Conservation (phyloP, 2,329 filamentous ascomycete genomes). For the Colletotrichum incanum region DNA sequence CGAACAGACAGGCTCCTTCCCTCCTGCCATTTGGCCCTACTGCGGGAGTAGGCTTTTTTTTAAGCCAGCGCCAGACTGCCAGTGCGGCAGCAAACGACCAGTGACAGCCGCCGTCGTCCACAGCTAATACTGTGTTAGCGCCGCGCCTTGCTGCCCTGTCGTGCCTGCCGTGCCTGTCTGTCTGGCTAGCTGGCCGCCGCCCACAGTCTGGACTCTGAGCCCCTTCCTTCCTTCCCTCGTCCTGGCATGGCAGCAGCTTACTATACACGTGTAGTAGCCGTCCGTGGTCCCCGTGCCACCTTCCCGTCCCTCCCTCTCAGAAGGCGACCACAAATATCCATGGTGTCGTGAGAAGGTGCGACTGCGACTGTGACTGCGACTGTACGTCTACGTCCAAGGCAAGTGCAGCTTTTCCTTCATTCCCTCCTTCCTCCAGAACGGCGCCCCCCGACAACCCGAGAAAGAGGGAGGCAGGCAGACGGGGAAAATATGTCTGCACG, state of each 20-base stretch:
- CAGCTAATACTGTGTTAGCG: slow-evolving; percentile 38
- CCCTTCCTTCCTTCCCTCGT: neutral
- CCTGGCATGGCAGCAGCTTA: neutral
- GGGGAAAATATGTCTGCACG: neutral
- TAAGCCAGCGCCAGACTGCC: slow-evolving; percentile 11
- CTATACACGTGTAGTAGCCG: neutral
- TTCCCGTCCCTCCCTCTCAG: slow-evolving; percentile 38
- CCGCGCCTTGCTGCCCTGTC: neutral
- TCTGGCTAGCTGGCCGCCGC: neutral
- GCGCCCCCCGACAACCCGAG: neutral
- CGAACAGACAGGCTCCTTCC: neutral
- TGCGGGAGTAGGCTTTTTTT: neutral
- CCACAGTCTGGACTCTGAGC: neutral
- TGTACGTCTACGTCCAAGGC: neutral
- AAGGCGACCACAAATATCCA: slow-evolving; percentile 1
- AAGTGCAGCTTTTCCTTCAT: neutral
- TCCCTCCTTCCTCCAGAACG: neutral
- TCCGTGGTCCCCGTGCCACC: slow-evolving; percentile 19
- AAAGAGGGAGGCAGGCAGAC: neutral
- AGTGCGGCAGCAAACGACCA: slow-evolving; percentile 16
- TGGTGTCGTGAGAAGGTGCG: slow-evolving; percentile 10
- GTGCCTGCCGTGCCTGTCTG: neutral
- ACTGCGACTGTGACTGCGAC: neutral
- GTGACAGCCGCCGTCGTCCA: slow-evolving; percentile 13
- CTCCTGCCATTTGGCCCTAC: slow-evolving; percentile 13